A percentile compares a stretch with the other conserved stretches of the same genome.
Conservation (phyloP, 2,329 filamentous ascomycete species). For the Chalara sp. region DNA sequence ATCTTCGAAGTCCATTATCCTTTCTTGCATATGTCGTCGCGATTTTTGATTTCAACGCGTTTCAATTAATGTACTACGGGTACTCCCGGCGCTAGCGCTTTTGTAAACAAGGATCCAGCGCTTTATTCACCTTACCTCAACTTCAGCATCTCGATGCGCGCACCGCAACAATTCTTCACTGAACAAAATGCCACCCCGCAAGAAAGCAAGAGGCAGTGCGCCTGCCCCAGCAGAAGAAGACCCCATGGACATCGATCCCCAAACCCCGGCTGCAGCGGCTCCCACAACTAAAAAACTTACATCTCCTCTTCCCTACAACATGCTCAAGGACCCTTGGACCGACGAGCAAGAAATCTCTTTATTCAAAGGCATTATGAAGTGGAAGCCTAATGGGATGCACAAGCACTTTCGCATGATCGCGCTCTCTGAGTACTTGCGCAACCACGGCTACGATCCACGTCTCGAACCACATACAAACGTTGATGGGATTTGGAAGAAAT, state of each 20-base stretch:
- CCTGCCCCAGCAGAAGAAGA: slow-evolving; percentile 55
- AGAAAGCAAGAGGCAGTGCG: slow-evolving; percentile 52
- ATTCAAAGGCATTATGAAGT: slow-evolving; percentile 86
- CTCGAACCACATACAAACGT: slow-evolving; percentile 75
- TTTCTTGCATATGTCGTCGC: background rate
- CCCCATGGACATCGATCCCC: slow-evolving; percentile 53
- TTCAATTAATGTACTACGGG: background rate
- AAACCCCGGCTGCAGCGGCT: slow-evolving; percentile 16
- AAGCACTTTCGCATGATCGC: slow-evolving; percentile 91
- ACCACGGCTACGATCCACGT: slow-evolving; percentile 71
- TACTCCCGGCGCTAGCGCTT: background rate
- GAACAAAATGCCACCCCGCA: slow-evolving; percentile 58
- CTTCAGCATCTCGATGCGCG: no score
- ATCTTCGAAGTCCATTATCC: slow-evolving; percentile 29
- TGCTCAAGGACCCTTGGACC: slow-evolving; percentile 74
- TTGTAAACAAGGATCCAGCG: background rate
- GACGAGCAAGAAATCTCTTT: slow-evolving; percentile 91
- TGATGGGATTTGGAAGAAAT: slow-evolving; percentile 85
- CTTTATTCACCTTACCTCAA: background rate
- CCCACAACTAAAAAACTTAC: slow-evolving; percentile 15
- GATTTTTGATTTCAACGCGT: background rate
- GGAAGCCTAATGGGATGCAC: slow-evolving; percentile 96
- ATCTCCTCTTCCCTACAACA: slow-evolving; percentile 36
- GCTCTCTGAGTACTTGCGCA: slow-evolving; percentile 72
- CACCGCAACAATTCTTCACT: no score